Percentiles rank a stretch among this genome's conserved stretches.
phyloP scores from a whole-genome alignment of 305 asterid species.

The Fraxinus xanthoxyloides region DNA sequence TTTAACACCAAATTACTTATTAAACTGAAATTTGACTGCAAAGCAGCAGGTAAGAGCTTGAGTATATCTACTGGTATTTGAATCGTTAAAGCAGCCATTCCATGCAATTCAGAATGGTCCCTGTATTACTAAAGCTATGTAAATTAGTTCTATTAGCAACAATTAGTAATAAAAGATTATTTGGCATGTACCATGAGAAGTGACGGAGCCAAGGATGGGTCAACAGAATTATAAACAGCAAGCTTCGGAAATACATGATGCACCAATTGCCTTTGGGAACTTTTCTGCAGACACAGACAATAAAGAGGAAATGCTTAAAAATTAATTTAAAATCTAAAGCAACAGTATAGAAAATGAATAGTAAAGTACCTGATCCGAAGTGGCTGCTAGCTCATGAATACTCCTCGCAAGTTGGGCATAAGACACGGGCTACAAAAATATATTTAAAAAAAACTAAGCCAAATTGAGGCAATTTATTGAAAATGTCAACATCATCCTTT shows the following conservation, averaged over 20 bases:
- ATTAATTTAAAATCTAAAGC: conserved; percentile 12
- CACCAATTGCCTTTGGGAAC: conserved; percentile 90
- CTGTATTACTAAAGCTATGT: background rate
- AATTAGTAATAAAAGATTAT: conserved; percentile 14
- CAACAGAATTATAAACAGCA: conserved; percentile 98
- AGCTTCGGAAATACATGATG: conserved; percentile 96
- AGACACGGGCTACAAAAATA: conserved; percentile 77
- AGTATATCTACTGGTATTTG: background rate
- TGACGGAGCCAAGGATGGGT: conserved; percentile 97
- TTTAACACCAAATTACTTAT: background rate
- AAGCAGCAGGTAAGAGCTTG: background rate
- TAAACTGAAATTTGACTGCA: background rate
- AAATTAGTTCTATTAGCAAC: conserved; percentile 15
- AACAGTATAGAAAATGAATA: conserved; percentile 6
- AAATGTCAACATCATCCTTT: background rate
- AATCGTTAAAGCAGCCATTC: conserved; percentile 15
- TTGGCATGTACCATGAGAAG: conserved; percentile 76
- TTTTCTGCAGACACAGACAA: conserved; percentile 60
- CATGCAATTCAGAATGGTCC: background rate
- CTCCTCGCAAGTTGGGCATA: conserved; percentile 99
- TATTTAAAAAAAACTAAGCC: conserved; percentile 6
- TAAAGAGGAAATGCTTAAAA: conserved; percentile 21
- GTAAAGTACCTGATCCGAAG: conserved; percentile 82
- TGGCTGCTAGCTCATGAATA: conserved; percentile 95
- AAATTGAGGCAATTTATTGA: conserved; percentile 4